Evolutionary conservation across 371 early-diverging fungal species (phyloP), one percentile per base, ranked within the genome.

Genomic region (Blyttiomyces sp.): DNA sequence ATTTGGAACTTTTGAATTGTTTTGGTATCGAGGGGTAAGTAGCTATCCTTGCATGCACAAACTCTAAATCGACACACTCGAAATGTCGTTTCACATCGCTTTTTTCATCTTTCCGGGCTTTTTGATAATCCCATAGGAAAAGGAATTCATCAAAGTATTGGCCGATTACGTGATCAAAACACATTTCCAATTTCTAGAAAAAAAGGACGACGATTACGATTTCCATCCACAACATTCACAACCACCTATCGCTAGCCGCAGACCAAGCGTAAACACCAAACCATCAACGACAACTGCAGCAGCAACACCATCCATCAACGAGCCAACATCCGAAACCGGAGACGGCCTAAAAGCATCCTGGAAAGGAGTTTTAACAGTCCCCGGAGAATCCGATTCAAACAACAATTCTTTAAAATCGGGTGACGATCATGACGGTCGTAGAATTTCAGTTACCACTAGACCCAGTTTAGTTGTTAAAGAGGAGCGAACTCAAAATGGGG

Each of bases 1-100:
- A 13, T 91, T 95, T 73, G 95, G 95, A 7, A 86, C 81, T 30
- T 94, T 95, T 68, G 93, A 95, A 67, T 75, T 90, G 31, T 88
- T 87, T 56, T 81, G 82, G 60, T 79, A 85, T 45, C 80, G 90
- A 31, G 75, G 79, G 17, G 63, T 58, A 24, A 4, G 30, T 19
- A 26, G 6, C 19, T 4, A 23, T 33, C 23, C n/a, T 50, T 48
- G 17, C 21, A 39, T 3, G 23, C 9, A 35, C 26, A 36, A 11
- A 53, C 53, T 19, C 24, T 53, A 17, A n/a, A n/a, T n/a, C n/a
- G n/a, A n/a, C n/a, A n/a, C n/a, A n/a, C 23, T 11, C 21, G 16
- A 7, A 17, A 21, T 30, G 6, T 28, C 11, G 16, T 50, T 21
- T 50, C 23, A 31, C 31, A 50, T 28, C 30, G 6, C 33, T 7